Percentiles rank a stretch among this genome's conserved stretches.
Evolutionary conservation across 768 basidiomycete genomes (phyloP).

Genomic region (Lactifluus hygrophoroides): DNA sequence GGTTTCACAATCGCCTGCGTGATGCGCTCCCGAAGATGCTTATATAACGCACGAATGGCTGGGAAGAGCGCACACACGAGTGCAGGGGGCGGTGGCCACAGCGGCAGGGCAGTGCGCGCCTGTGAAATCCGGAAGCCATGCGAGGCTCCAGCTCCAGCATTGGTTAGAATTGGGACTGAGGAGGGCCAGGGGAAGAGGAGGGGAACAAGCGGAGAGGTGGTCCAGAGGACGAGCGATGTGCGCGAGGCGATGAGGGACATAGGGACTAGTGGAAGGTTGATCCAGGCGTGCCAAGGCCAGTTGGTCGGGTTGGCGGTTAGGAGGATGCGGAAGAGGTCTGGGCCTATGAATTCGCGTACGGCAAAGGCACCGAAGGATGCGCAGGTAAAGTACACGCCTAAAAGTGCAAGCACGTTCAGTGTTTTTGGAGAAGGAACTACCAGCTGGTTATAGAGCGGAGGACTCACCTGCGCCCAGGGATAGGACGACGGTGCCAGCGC

Average conservation of each 20-base stretch:
- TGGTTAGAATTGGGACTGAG: conserved; percentile 20
- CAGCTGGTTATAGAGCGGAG: conserved; percentile 11
- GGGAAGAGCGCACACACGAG: conserved; percentile 27
- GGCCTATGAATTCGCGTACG: conserved; percentile 57
- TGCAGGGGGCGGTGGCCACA: conserved; percentile 30
- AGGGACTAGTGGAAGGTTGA: conserved; percentile 68
- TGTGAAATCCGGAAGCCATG: background rate
- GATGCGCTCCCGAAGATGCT: conserved; percentile 19
- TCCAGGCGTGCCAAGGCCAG: conserved; percentile 70
- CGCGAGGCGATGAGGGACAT: conserved; percentile 58
- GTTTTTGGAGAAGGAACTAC: conserved; percentile 16
- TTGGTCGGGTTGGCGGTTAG: conserved; percentile 59
- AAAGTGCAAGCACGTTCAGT: conserved; percentile 23
- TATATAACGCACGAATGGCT: conserved; percentile 24
- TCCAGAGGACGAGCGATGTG: conserved; percentile 21
- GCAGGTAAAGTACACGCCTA: conserved; percentile 41
- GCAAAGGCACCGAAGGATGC: conserved; percentile 71
- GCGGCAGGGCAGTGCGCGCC: conserved; percentile 14
- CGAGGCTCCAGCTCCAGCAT: background rate
- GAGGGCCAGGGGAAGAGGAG: conserved; percentile 29
- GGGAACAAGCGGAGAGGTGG: conserved; percentile 25
- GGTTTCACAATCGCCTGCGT: conserved; percentile 21
- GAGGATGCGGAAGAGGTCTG: conserved; percentile 46
- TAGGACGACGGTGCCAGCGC: conserved; percentile 41
- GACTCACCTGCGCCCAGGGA: conserved; percentile 55